Evolutionary conservation across 1,139 yeast genomes (phyloP), one percentile per base, ranked within the genome.

Genomic region (Debaryomyces singareniensis): DNA sequence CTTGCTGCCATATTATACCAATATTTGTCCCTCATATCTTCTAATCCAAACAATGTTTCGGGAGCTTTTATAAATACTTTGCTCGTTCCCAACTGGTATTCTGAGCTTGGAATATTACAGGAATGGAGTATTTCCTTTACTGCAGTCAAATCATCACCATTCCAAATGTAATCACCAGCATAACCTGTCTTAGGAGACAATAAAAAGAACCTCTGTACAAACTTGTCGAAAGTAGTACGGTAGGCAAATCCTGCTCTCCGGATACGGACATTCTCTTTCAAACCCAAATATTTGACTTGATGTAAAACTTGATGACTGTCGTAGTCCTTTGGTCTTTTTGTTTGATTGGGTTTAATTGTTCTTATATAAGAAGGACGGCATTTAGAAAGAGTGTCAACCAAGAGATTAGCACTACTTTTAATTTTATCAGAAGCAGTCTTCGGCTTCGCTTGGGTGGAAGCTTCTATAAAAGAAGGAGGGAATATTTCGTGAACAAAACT

Each of bases 161-260:
- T 66, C 96, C 96, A 93, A 30, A 85, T 89, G 50, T 84, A 93
- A 45, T 93, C 98, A 55, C 99, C 98, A 3, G 98, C 99, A 58
- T 93, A 93, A 4, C 96, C 93, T 21, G 97, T 89, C 42, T 78
- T 75, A 3, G 89, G 76, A 1, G 97, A 87, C 31, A 93, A 66
- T 33, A 93, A 61, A 54, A 86, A 91, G 54, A 93, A 93, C 48
- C 98, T 70, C 58, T 93, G 96, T n/a, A 87, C 96, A 53, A 93
- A 93, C 55, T 89, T 87, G 35, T 91, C 97, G 59, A 89, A 93
- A 0, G 96, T 85, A 40, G 95, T 95, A 60, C 99, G 80, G 50
- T 89, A 91, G 2, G 99, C 98, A 58, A 93, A 93, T 30, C 99
- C 99, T 0, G 99, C 98, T 64, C 98, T 82, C 65, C 98, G 78